phyloP scores from a whole-genome alignment of 2,329 filamentous ascomycete genomes.

The Cladobotryum mycophilum region DNA sequence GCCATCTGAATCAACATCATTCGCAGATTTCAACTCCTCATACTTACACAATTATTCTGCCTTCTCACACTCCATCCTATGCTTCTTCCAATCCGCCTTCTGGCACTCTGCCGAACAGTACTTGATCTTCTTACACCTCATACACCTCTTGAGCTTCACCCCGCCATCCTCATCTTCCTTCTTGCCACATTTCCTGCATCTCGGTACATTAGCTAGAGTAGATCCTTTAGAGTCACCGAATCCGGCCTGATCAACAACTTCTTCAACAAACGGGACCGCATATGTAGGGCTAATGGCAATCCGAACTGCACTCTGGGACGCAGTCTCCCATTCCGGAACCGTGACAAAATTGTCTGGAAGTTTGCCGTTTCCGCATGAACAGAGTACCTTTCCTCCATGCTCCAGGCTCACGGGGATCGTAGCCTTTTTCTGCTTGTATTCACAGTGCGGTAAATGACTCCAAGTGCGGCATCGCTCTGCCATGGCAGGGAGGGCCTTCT shows the following conservation, averaged over 20 bases:
- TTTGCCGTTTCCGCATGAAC: conserved; percentile 39
- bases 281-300: conserved; percentile 53
- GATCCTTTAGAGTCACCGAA: conserved; percentile 7
- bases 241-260: conserved; percentile 25
- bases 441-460: conserved; percentile 35
- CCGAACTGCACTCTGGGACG: conserved; percentile 41
- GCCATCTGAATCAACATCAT: neutral
- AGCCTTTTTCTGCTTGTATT: conserved; percentile 32
- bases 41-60: neutral
- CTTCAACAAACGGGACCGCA: conserved; percentile 37
- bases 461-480: conserved; percentile 45
- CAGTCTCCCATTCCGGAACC: conserved; percentile 38
- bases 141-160: conserved; percentile 36
- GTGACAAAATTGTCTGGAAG: conserved; percentile 34
- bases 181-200: conserved; percentile 34
- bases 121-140: conserved; percentile 35
- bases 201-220: conserved; percentile 13
- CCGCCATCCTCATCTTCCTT: conserved; percentile 24
- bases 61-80: conserved; percentile 20
- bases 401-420: conserved; percentile 34
- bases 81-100: conserved; percentile 47
- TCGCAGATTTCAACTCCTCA: neutral
- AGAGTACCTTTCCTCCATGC: conserved; percentile 33
- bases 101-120: conserved; percentile 51
- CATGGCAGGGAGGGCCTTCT: conserved; percentile 36